Evolutionary conservation across 129 eudicot genomes (phyloP).

Genomic region (Ambrosia artemisiifolia): DNA sequence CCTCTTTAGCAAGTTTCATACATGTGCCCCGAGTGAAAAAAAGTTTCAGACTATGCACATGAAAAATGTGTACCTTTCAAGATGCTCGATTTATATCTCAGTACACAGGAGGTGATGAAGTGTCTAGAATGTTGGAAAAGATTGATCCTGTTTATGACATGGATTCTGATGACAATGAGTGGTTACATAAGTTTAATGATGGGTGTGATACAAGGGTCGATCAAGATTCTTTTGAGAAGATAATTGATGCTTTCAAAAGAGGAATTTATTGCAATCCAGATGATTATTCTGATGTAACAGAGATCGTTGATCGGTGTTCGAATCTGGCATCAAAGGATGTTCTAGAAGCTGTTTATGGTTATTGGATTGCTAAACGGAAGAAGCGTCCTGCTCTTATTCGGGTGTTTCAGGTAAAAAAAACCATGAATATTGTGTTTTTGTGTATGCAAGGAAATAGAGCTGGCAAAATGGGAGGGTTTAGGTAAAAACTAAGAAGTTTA

Average conservation of each 20-base stretch:
- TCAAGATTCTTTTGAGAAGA: slow-evolving; percentile 58
- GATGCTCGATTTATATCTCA: slow-evolving; percentile 65
- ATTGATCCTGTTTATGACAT: slow-evolving; percentile 60
- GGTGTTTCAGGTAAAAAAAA: slow-evolving; percentile 72
- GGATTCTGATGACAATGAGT: slow-evolving; percentile 79
- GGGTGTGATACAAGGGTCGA: slow-evolving; percentile 32
- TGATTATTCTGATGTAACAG: slow-evolving; percentile 45
- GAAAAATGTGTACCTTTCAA: slow-evolving; percentile 29
- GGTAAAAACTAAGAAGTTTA: too few species aligned
- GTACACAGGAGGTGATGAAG: slow-evolving; percentile 63
- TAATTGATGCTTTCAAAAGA: slow-evolving; percentile 75
- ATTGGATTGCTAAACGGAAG: slow-evolving; percentile 74
- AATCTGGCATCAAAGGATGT: slow-evolving; percentile 48
- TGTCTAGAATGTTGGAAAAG: slow-evolving; percentile 56
- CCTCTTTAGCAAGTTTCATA: slow-evolving; percentile 37
- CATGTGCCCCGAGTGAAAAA: slow-evolving; percentile 78
- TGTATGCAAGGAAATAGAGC: too few species aligned
- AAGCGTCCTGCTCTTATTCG: slow-evolving; percentile 51
- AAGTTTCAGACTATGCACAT: slow-evolving; percentile 40
- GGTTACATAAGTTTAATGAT: slow-evolving; percentile 57
- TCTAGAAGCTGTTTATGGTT: slow-evolving; percentile 52
- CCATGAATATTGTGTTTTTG: neutral
- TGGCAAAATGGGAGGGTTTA: too few species aligned
- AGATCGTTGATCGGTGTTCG: slow-evolving; percentile 39
- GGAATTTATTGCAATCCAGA: slow-evolving; percentile 52